A percentile compares a stretch with the other conserved stretches of the same genome.
These are phyloP conservation scores for Hypoxylon rubiginosum DNA, from an alignment of 2,329 filamentous ascomycete genomes.

Conservation along the genomic window DNA sequence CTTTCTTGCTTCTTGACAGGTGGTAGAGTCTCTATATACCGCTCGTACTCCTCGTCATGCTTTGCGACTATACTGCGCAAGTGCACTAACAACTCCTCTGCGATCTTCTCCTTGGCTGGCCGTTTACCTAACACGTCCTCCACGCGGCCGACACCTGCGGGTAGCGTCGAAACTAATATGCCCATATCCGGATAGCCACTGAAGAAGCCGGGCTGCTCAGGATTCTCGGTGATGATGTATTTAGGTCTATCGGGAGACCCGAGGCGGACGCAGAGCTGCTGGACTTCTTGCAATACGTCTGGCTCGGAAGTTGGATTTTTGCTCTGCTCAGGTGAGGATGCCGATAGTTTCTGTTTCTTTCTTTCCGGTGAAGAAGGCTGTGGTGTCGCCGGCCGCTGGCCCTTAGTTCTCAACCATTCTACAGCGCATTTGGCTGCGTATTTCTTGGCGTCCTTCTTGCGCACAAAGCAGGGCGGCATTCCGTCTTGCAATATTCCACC, in stretches of 20 bases:
- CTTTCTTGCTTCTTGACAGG: constrained; percentile 7
- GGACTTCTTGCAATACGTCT: constrained; percentile 44
- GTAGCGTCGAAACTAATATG: constrained; percentile 24
- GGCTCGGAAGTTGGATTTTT: constrained; percentile 37
- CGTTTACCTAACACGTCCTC: constrained; percentile 52
- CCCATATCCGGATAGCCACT: constrained; percentile 51
- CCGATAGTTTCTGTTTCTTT: constrained; percentile 22
- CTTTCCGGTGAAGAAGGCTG: constrained; percentile 51
- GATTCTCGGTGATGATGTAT: constrained; percentile 52
- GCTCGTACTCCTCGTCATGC: constrained; percentile 38
- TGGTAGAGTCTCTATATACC: constrained; percentile 21
- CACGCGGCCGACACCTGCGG: constrained; percentile 27
- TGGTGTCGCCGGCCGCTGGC: constrained; percentile 47
- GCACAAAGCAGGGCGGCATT: constrained; percentile 55
- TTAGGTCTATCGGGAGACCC: constrained; percentile 49
- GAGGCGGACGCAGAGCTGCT: constrained; percentile 53
- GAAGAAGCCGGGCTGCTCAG: constrained; percentile 50
- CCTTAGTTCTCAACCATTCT: constrained; percentile 55
- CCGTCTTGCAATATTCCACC: constrained; percentile 49
- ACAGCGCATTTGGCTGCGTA: constrained; percentile 65
- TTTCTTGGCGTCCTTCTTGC: constrained; percentile 68
- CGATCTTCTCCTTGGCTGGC: constrained; percentile 56
- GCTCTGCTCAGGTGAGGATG: constrained; percentile 38
- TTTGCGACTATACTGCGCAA: constrained; percentile 48
- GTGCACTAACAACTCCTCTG: constrained; percentile 56